Evolutionary conservation across 1,139 yeast species (phyloP), one percentile per base, ranked within the genome.

Genomic region (Suhomyces bokatorum): DNA sequence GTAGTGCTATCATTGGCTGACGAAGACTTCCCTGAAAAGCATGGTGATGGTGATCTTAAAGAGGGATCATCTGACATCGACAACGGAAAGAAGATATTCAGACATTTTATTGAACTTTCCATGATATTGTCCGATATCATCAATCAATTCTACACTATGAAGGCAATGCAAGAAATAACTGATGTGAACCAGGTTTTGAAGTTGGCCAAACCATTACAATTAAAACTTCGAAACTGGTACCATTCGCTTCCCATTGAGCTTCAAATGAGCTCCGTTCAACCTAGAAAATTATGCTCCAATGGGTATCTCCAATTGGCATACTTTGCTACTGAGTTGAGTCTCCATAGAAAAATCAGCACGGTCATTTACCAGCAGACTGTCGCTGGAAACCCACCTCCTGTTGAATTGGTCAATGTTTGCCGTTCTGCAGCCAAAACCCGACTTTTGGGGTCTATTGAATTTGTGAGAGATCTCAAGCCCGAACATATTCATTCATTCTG

Each of bases 401-500:
- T 79, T 43, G 77, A 89, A 42, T 57, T 73, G 44, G 73, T 83
- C 3, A 71, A 70, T 36, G 91, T 90, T 2, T 88, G 97, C 60
- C 76, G 96, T 37, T 74, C 84, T 24, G 96, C 97, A 0, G 97
- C 97, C 1, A 81, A 77, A 49, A 85, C 95, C 1, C 71, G 97
- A 54, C 69, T 90, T 13, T 65, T 81, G 14, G 96, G 96, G 0
- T 86, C 96, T 1, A 79, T 88, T 49, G 95, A 87, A 43, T 87
- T 89, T 65, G 85, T 88, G 10, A 69, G 85, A 45, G 85, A 81
- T 47, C 73, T 90, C 57, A 83, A 83, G 53, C 85, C 86, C 3
- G 96, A 88, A 53, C 96, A 89, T 58, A 78, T 87, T 42, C 90
- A 83, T 58, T 81, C 95, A 9, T 89, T 88, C 63, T 90, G 97